phyloP scores from a whole-genome alignment of 345 rosid species.

The Eucalyptus marginata region DNA sequence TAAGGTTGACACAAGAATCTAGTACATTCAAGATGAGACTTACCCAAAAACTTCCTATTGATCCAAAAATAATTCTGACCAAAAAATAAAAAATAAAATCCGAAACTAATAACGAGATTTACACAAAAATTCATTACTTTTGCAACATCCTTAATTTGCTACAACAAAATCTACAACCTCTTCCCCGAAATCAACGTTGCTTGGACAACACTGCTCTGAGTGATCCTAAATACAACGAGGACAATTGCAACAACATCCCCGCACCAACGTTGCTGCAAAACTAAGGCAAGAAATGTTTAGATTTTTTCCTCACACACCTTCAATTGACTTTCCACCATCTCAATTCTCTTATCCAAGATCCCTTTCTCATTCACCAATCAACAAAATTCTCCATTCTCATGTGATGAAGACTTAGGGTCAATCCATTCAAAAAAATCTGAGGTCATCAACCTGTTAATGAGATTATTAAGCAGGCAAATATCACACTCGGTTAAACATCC shows the following conservation, averaged over 20 bases:
- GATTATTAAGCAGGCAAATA: neutral
- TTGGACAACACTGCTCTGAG: neutral
- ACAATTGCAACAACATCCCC: neutral
- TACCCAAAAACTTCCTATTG: neutral
- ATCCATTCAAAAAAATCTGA: neutral
- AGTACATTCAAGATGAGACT: neutral
- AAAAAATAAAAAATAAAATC: too few relatives aligned
- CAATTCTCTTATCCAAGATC: neutral
- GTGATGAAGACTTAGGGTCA: neutral
- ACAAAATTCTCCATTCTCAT: neutral
- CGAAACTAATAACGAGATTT: neutral
- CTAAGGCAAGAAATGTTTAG: neutral
- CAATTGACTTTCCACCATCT: neutral
- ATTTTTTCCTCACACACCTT: neutral
- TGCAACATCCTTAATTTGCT: neutral
- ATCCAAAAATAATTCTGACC: too few relatives aligned
- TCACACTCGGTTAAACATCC: neutral
- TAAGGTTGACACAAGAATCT: neutral
- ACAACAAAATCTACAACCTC: neutral
- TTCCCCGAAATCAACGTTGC: neutral
- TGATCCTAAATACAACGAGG: neutral
- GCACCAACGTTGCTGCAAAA: neutral
- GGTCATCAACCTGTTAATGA: rapidly evolving
- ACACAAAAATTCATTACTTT: neutral
- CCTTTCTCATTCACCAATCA: neutral